phyloP scores from a whole-genome alignment of 371 early-diverging fungal genomes.

The Mortierella sp. region DNA sequence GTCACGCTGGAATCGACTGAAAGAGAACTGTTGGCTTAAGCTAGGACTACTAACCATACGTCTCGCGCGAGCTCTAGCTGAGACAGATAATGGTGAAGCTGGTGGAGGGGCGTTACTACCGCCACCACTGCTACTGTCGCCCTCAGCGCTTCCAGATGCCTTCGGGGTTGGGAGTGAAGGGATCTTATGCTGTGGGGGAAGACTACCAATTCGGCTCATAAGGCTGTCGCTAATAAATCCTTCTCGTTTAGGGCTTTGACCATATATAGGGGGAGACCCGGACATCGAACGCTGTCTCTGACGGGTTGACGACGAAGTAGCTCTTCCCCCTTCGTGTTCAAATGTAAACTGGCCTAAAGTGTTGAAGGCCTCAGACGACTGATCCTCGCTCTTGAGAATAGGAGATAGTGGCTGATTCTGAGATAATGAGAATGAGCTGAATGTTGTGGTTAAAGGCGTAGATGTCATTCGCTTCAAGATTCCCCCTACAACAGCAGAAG shows the following conservation, averaged over 20 bases:
- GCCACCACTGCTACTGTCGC: not conserved
- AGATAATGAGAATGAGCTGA: conserved; percentile 22
- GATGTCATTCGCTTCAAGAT: conserved; percentile 43
- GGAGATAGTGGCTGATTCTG: conserved; percentile 3
- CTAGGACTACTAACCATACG: conserved; percentile 41
- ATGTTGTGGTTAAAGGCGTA: conserved; percentile 24
- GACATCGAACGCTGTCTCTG: conserved; percentile 22
- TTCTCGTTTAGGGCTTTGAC: conserved; percentile 18
- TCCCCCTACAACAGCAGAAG: conserved; percentile 2
- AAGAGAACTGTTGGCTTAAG: conserved; percentile 9
- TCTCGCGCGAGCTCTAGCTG: conserved; percentile 19
- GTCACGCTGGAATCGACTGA: not conserved
- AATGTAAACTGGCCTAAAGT: conserved; percentile 1
- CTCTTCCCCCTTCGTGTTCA: not conserved
- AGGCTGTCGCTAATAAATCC: conserved; percentile 35
- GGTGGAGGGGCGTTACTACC: not conserved
- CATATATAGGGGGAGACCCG: conserved; percentile 29
- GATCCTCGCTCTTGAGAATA: conserved; percentile 30
- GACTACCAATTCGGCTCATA: conserved; percentile 50
- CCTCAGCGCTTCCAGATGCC: not conserved
- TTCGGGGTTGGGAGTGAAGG: conserved; percentile 15
- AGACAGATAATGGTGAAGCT: not conserved
- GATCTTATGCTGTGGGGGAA: conserved; percentile 30
- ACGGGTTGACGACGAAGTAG: not conserved
- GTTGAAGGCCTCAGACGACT: not conserved